These are phyloP conservation scores for Ogataea henricii DNA, from an alignment of 805 yeast genomes.

Conservation along the genomic window DNA sequence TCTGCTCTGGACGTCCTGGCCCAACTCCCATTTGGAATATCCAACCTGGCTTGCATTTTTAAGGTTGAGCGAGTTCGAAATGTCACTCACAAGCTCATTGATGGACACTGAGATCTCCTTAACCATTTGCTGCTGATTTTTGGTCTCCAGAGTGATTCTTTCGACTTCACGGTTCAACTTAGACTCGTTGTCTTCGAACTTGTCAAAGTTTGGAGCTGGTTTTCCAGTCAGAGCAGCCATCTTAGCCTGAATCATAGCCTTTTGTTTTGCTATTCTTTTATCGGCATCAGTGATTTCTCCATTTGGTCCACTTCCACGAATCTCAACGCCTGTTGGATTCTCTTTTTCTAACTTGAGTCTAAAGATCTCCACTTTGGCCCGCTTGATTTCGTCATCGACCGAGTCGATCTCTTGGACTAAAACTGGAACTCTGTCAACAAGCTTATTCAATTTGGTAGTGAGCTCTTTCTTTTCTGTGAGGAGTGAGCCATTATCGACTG, in stretches of 20 bases:
- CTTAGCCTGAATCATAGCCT: slow-evolving; percentile 76
- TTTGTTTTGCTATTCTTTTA: slow-evolving; percentile 74
- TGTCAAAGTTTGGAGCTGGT: slow-evolving; percentile 45
- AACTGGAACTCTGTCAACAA: slow-evolving; percentile 72
- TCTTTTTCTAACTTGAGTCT: slow-evolving; percentile 56
- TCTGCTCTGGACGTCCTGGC: slow-evolving; percentile 68
- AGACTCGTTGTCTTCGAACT: slow-evolving; percentile 55
- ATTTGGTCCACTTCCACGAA: slow-evolving; percentile 81
- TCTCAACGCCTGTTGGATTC: slow-evolving; percentile 66
- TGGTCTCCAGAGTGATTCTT: slow-evolving; percentile 53
- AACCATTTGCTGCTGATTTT: slow-evolving; percentile 59
- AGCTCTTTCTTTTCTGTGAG: slow-evolving; percentile 52
- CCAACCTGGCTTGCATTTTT: slow-evolving; percentile 45
- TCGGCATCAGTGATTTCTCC: slow-evolving; percentile 87
- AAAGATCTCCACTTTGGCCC: slow-evolving; percentile 64
- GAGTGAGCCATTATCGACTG: slow-evolving; percentile 36
- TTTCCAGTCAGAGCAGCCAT: slow-evolving; percentile 94
- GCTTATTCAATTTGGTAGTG: slow-evolving; percentile 55
- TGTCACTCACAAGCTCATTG: slow-evolving; percentile 52
- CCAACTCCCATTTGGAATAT: slow-evolving; percentile 76
- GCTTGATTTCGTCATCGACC: slow-evolving; percentile 68
- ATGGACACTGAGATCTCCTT: slow-evolving; percentile 74
- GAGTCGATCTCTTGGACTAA: slow-evolving; percentile 63
- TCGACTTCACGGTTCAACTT: slow-evolving; percentile 54
- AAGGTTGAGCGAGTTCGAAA: slow-evolving; percentile 34